phyloP scores from a whole-genome alignment of 1,139 yeast genomes.

The Hyphopichia wangnamkhiaoensis region DNA sequence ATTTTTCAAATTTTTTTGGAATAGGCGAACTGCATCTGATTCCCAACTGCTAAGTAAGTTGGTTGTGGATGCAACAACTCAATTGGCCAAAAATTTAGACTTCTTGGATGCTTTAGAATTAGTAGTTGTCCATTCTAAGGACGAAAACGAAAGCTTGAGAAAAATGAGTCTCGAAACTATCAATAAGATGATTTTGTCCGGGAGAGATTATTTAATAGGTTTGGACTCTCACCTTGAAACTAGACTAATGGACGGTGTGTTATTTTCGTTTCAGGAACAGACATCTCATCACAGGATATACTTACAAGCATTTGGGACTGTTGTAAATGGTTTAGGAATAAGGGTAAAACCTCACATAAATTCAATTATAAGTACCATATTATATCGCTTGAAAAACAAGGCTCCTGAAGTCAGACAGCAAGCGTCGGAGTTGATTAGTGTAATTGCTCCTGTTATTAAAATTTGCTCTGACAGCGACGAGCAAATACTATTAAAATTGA shows the following conservation, averaged over 20 bases:
- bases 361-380: conserved; percentile 69
- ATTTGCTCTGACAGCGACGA: conserved; percentile 59
- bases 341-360: conserved; percentile 75
- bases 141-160: conserved; percentile 79
- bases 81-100: conserved; percentile 69
- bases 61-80: conserved; percentile 74
- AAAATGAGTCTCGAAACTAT: conserved; percentile 78
- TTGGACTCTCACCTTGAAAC: conserved; percentile 52
- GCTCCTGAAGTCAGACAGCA: conserved; percentile 77
- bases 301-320: conserved; percentile 65
- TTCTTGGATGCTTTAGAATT: conserved; percentile 59
- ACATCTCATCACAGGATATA: conserved; percentile 52
- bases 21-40: conserved; percentile 63
- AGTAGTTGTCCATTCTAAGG: conserved; percentile 64
- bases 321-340: conserved; percentile 65
- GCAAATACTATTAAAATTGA: conserved; percentile 63
- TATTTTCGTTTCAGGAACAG: conserved; percentile 87
- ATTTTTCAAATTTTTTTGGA: conserved; percentile 79
- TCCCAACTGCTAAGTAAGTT: conserved; percentile 48
- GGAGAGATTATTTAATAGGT: conserved; percentile 38
- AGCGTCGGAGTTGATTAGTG: conserved; percentile 75
- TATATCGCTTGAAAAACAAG: conserved; percentile 75
- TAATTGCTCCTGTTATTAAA: conserved; percentile 67
- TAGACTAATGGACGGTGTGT: conserved; percentile 73
- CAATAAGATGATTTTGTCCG: conserved; percentile 27